Evolutionary conservation across 2,329 filamentous ascomycete genomes (phyloP).

Genomic region (Aspergillus amoenus): DNA sequence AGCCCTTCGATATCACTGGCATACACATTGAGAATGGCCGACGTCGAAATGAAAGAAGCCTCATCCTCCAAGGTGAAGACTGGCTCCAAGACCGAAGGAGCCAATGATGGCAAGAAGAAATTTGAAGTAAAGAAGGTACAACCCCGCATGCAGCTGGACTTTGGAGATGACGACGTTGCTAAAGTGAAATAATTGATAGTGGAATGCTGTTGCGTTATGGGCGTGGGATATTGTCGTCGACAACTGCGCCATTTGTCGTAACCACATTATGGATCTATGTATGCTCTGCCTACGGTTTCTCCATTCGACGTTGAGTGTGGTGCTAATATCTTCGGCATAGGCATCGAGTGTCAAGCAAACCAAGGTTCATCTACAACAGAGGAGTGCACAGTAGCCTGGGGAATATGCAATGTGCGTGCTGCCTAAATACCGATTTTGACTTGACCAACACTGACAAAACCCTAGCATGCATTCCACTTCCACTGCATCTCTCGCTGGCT

Average conservation of each 20-base stretch:
- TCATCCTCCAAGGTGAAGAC: constrained; percentile 57
- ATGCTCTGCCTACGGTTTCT: constrained; percentile 35
- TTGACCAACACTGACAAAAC: constrained; percentile 12
- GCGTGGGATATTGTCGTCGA: constrained; percentile 99
- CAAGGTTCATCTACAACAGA: constrained; percentile 96
- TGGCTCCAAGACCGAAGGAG: constrained; percentile 55
- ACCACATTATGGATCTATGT: constrained; percentile 99
- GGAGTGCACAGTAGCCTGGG: constrained; percentile 98
- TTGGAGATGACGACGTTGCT: constrained; percentile 14
- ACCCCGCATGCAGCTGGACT: background rate
- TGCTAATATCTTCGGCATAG: constrained; percentile 44
- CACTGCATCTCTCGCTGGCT: constrained; percentile 99
- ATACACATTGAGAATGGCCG: constrained; percentile 66
- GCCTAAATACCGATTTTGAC: background rate
- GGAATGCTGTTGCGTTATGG: constrained; percentile 98
- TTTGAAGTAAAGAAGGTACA: constrained; percentile 98
- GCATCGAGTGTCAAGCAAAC: constrained; percentile 98
- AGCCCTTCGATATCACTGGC: background rate
- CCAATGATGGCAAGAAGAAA: constrained; percentile 76
- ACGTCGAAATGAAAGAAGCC: constrained; percentile 95
- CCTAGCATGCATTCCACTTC: constrained; percentile 97
- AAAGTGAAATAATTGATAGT: constrained; percentile 55
- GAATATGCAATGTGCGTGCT: constrained; percentile 88
- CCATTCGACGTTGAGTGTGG: background rate
- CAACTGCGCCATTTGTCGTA: constrained; percentile 98